A percentile compares a stretch with the other conserved stretches of the same genome.
Conservation (phyloP, 2,329 filamentous ascomycete species). For the Pseudopyricularia cyperi region DNA sequence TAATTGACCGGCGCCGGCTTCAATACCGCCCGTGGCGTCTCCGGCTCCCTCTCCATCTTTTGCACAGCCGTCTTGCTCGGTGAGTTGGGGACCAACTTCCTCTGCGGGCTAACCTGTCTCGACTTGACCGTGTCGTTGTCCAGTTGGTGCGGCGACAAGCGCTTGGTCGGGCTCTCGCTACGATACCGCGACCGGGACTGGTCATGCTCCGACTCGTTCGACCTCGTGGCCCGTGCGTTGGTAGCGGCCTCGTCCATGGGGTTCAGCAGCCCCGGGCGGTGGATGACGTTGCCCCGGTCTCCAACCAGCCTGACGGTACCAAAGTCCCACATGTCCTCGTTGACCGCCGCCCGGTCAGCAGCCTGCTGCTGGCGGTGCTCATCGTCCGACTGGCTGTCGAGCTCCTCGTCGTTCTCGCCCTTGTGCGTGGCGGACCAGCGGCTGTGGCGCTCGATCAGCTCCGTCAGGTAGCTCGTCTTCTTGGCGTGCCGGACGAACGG, state of each 20-base stretch:
- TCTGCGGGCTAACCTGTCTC: conserved; percentile 47
- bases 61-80: conserved; percentile 27
- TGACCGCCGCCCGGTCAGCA: conserved; percentile 42
- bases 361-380: conserved; percentile 20
- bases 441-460: conserved; percentile 82
- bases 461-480: conserved; percentile 91
- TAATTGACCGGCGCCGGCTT: conserved; percentile 4
- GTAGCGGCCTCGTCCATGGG: conserved; percentile 70
- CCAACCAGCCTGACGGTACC: conserved; percentile 80
- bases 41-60: conserved; percentile 11
- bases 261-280: conserved; percentile 42
- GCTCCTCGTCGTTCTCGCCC: conserved; percentile 53
- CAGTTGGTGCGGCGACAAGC: conserved; percentile 9
- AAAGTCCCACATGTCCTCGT: conserved; percentile 96
- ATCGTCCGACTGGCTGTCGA: conserved; percentile 32
- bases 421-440: conserved; percentile 78
- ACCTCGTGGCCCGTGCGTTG: conserved; percentile 54
- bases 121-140: conserved; percentile 45
- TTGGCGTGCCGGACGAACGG: conserved; percentile 85
- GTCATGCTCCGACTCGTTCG: conserved; percentile 7
- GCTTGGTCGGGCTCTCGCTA: conserved; percentile 41
- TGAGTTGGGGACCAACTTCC: conserved; percentile 40
- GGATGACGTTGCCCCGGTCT: conserved; percentile 44
- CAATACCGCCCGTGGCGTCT: conserved; percentile 30
- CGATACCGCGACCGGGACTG: not conserved